Percentiles rank a stretch among this genome's conserved stretches.
Evolutionary conservation across 2,329 filamentous ascomycete species (phyloP).

Genomic region (Paecilomyces sp.): DNA sequence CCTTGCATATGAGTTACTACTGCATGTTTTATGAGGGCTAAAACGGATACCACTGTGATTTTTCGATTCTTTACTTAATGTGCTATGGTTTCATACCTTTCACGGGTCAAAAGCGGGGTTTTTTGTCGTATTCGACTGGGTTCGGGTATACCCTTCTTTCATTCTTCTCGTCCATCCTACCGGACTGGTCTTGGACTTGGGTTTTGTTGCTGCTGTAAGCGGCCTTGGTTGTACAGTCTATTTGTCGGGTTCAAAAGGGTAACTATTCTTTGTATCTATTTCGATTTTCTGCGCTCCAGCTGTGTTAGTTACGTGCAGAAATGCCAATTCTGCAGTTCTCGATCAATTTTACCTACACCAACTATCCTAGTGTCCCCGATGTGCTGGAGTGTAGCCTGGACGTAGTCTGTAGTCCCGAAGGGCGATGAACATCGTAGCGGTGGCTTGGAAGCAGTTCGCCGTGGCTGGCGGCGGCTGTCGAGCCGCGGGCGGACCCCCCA

Average conservation of each 20-base stretch:
- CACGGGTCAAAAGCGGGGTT: not conserved
- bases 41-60: conserved; percentile 1
- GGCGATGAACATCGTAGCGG: not conserved
- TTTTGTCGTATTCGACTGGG: not conserved
- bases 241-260: not conserved
- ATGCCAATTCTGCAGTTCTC: not conserved
- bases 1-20: conserved; percentile 35
- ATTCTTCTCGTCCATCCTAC: not conserved
- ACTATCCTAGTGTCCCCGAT: too few relatives aligned
- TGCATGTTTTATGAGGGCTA: not conserved
- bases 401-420: too few relatives aligned
- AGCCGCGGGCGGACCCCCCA: not conserved
- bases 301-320: not conserved
- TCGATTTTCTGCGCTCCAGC: not conserved
- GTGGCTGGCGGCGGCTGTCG: not conserved
- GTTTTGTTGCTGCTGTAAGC: not conserved
- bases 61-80: not conserved
- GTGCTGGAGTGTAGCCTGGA: too few relatives aligned
- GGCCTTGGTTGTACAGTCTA: not conserved
- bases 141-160: not conserved
- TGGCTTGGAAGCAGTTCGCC: not conserved
- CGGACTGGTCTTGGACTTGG: not conserved
- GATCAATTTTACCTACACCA: not conserved
- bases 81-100: not conserved
- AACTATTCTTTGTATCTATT: not conserved